Evolutionary conservation across 148 eudicot species (phyloP).

Genomic region (Silene latifolia): DNA sequence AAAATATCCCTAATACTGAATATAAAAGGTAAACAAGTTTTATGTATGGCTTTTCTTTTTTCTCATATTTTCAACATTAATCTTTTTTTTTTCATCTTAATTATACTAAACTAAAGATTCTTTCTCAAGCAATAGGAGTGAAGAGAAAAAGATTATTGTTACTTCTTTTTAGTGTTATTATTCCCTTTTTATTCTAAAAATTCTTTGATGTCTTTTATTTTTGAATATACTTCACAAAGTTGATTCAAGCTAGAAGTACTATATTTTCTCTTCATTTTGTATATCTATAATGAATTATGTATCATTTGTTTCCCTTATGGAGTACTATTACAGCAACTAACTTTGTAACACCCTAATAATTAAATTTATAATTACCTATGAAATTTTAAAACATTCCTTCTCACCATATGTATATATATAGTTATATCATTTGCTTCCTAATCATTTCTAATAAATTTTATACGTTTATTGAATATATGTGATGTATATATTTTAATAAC

Average conservation of each 20-base stretch:
- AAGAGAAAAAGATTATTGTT: not conserved
- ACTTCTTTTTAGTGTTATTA: not conserved
- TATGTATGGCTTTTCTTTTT: not conserved
- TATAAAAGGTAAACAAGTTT: too few relatives aligned
- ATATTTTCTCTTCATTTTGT: not conserved
- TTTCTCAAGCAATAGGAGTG: slow-evolving; percentile 21
- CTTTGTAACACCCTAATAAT: too few relatives aligned
- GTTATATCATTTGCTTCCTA: too few relatives aligned
- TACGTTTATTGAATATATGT: too few relatives aligned
- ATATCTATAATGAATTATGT: not conserved
- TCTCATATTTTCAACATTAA: not conserved
- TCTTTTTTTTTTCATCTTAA: slow-evolving; percentile 1
- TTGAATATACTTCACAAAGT: slow-evolving; percentile 43
- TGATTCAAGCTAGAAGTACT: not conserved
- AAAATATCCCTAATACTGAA: too few relatives aligned
- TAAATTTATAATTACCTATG: too few relatives aligned
- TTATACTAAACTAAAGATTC: slow-evolving; percentile 18
- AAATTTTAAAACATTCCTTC: too few relatives aligned
- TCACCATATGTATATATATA: too few relatives aligned
- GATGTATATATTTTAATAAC: too few relatives aligned
- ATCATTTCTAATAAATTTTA: too few relatives aligned
- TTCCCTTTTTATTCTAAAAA: not conserved
- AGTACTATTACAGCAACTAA: not conserved
- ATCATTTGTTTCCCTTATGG: not conserved
- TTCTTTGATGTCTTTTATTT: slow-evolving; percentile 3